Evolutionary conservation across 257 asterid genomes (phyloP), one percentile per base, ranked within the genome.

Genomic region (Perilla frutescens): DNA sequence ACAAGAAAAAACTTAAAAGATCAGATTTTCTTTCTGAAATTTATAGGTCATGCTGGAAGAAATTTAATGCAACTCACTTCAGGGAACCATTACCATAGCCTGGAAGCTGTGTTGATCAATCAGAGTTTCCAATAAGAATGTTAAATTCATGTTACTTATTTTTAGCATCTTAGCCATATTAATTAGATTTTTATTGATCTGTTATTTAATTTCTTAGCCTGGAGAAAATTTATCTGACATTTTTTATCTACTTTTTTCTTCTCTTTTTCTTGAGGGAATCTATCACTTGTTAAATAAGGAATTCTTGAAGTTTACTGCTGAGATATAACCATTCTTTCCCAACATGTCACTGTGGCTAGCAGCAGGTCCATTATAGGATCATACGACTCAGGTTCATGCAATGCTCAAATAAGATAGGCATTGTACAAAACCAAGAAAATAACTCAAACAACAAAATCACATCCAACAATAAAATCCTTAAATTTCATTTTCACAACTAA

Each of bases 401-500:
- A 29, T 43, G n/a, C 41, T n/a, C 26, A 20, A 20, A 20, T 20
- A 20, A 20, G 10, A 43, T 34, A 20, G 20, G 31, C 43, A 54
- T 11, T 14, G 11, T 34, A 71, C 5, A 57, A 44, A 60, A 47
- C 62, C 12, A 73, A 62, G 55, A 64, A 43, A 5, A n/a, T 26
- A 57, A 53, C 48, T 40, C 8, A 40, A 57, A 47, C 69, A 75
- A 2, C 62, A 49, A 31, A 57, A 40, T 7, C 55, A 29, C 58
- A 59, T 57, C 54, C 45, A 48, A 9, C 40, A 44, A 47, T 49
- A 43, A 62, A 47, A 31, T 72, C 34, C 56, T 14, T 12, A 40
- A 43, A 41, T 69, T 56, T 41, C 40, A 47, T 66, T 57, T 53
- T 50, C 78, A 8, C 26, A 73, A 67, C 20, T 26, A 6, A 10